Base-by-base conservation (phyloP, 331 rosid species). In the Arachis monticola region DNA sequence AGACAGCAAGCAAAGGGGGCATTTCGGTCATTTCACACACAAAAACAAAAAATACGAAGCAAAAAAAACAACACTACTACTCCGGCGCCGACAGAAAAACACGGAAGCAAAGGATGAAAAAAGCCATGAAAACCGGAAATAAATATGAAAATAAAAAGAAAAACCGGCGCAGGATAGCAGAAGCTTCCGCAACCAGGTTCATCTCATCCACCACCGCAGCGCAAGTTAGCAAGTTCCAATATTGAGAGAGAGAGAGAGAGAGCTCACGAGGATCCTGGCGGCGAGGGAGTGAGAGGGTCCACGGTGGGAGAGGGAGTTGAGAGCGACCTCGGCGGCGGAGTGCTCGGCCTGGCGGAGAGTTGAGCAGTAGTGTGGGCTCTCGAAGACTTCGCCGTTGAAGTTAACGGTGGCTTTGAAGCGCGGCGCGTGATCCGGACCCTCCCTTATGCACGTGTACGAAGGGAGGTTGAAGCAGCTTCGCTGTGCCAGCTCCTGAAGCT, bases 391-490 rank as follows among this genome's bases (percentile, higher is more conserved):
- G 72, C 97, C 95, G 89, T 93, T 93, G 35, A 93, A 93, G 87
- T 91, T 93, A 52, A 94, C 99, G 11, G 90, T 88, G 42, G 99
- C 95, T 75, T 94, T 94, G 84, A 94, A 94, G 77, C 99, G 79
- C 40, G 99, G 99, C 89, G 97, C 97, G 91, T 94, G 99, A 85
- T 94, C 97, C 2, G 99, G 99, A 84, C 99, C 99, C 82, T 94
- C 99, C 73, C 99, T 81, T 79, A 94, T 76, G 86, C 92, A 94
- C 53, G 96, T 77, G 87, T 94, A 94, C 6, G 99, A 92, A 38
- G 99, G 99, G 3, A 94, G 88, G 82, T 94, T 94, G 85, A 94
- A 94, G 90, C 99, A 94, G 86, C 99, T 94, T 79, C 97, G 82
- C 78, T 94, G 99, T 60, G 99, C 99, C 92, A 94, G 93, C 89